phyloP scores from a whole-genome alignment of 192 early-diverging fungal genomes.

The Coemansia sp. region DNA sequence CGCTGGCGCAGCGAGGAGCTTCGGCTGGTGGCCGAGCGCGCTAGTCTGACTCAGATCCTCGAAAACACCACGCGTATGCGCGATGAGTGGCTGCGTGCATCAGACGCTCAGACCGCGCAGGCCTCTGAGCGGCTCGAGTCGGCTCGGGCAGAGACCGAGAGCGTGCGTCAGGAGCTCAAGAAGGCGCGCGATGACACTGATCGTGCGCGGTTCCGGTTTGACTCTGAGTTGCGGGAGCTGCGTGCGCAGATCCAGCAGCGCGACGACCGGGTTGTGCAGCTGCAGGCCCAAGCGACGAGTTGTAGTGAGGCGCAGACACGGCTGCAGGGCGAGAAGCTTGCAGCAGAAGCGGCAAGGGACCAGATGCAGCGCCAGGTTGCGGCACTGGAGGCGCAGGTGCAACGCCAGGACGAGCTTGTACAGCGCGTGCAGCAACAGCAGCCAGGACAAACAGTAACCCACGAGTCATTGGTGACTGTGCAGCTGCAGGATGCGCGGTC shows the following conservation, averaged over 20 bases:
- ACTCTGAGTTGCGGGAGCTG: constrained; percentile 35
- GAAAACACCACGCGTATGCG: constrained; percentile 53
- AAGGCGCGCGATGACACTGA: constrained; percentile 32
- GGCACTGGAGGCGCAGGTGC: constrained; percentile 52
- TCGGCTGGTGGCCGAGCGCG: constrained; percentile 38
- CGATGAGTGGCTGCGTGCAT: constrained; percentile 41
- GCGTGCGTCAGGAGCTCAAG: constrained; percentile 25
- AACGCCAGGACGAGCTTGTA: constrained; percentile 53
- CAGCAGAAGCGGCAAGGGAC: constrained; percentile 54
- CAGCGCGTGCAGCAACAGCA: constrained; percentile 42
- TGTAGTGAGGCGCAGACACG: constrained; percentile 52
- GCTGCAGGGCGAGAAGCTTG: constrained; percentile 54
- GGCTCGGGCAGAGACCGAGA: constrained; percentile 24
- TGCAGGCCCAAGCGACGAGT: constrained; percentile 21
- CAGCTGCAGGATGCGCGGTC: constrained; percentile 58
- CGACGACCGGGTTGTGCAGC: constrained; percentile 21
- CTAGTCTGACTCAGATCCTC: constrained; percentile 49
- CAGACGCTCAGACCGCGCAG: constrained; percentile 29
- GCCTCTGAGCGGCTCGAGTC: constrained; percentile 29
- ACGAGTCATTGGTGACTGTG: constrained; percentile 49
- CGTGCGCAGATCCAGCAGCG: constrained; percentile 39
- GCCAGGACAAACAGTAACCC: constrained; percentile 29
- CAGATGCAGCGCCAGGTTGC: constrained; percentile 52
- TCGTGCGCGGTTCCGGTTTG: constrained; percentile 27
- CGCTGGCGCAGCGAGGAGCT: constrained; percentile 45